A percentile compares a stretch with the other conserved stretches of the same genome.
Conservation (phyloP, 2,329 filamentous ascomycete genomes). For the Tolypocladium endophyticum region DNA sequence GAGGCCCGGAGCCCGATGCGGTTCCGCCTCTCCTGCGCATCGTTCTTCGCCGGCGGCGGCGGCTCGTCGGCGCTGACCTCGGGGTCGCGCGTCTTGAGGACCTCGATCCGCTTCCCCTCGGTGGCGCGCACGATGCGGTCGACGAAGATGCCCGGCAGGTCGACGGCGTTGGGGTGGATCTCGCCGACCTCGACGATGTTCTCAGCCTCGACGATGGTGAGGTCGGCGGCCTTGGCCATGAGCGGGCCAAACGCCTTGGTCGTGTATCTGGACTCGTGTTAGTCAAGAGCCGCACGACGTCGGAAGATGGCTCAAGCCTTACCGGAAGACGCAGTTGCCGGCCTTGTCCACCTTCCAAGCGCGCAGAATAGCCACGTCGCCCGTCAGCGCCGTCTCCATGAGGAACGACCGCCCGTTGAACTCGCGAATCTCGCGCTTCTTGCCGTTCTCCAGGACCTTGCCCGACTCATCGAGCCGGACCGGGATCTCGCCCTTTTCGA, state of each 20-base stretch:
- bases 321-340: conserved; percentile 72
- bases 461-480: conserved; percentile 49
- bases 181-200: conserved; percentile 67
- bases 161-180: conserved; percentile 63
- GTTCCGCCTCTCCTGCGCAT: conserved; percentile 46
- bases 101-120: conserved; percentile 61
- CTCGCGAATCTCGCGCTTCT: conserved; percentile 57
- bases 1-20: conserved; percentile 69
- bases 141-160: conserved; percentile 75
- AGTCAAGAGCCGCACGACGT: background rate
- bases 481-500: conserved; percentile 60
- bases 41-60: conserved; percentile 25
- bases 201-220: conserved; percentile 78
- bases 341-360: conserved; percentile 68
- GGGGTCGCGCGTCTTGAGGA: conserved; percentile 47
- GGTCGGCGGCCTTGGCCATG: conserved; percentile 70
- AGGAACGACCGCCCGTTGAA: conserved; percentile 65
- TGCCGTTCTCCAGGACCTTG: conserved; percentile 51
- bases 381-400: conserved; percentile 67
- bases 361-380: conserved; percentile 67
- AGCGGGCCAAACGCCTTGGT: conserved; percentile 65
- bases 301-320: conserved; percentile 2
- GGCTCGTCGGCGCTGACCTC: conserved; percentile 28
- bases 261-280: conserved; percentile 40
- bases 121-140: conserved; percentile 71